Base-by-base conservation (phyloP, 2,329 filamentous ascomycete species). In the Cercospora sp. region DNA sequence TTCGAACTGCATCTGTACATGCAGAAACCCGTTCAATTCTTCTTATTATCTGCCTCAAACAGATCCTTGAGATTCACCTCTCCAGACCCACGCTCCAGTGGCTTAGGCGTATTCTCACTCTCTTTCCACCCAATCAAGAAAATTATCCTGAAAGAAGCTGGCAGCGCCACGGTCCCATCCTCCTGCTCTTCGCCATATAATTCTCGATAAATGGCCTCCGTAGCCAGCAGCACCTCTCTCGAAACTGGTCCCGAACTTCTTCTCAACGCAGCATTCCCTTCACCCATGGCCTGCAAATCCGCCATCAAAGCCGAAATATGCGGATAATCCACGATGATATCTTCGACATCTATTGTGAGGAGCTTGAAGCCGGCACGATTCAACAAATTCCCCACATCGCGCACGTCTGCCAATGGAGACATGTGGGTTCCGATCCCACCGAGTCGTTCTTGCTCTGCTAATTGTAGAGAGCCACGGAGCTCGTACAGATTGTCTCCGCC, bases 101-200 rank as follows among this genome's bases (percentile, higher is more conserved):
- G 94, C 80, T 94, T 85, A 2, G 90, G 85, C 81, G 98, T 94
- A 63, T 89, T 87, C 31, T 87, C 86, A 1, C 91, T 90, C 73
- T 94, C 91, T 78, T 94, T 96, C 95, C 95, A 99, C 0, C 95
- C 95, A 80, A 99, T 99, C 94, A 98, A 97, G 80, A 95, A 97
- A 69, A 99, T 97, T 74, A 97, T 86, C 73, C 95, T 87, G 78
- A 97, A 99, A 0, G 95, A 99, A 1, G 95, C 95, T 0, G 95
- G 95, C 2, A 85, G 73, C 2, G 83, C 87, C 3, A 84, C 69
- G 2, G 82, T 87, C 20, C 87, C 91, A 74, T 92, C 90, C 53
- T 89, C 86, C 75, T 83, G 81, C 57, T 80, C 75, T 60, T 96
- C 93, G 18, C 92, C 94, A 79, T 99, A 93, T 66, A 99, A 81